Evolutionary conservation across 371 early-diverging fungal genomes (phyloP), one percentile per base, ranked within the genome.

Genomic region (Entomophthora muscae): DNA sequence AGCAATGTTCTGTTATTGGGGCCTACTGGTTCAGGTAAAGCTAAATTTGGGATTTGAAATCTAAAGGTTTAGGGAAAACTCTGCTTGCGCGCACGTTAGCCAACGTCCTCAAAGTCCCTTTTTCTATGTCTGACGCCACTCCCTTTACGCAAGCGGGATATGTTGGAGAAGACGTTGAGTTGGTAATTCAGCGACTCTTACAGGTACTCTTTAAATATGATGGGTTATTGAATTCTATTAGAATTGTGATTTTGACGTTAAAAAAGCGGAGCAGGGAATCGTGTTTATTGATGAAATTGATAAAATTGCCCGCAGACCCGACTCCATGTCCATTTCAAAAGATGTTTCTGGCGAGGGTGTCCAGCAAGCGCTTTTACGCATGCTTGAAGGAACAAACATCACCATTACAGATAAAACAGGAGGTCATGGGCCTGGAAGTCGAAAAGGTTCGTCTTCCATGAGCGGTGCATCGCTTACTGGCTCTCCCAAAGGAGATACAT

Each of bases 271-370:
- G 71, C 79, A 80, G 13, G 94, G 94, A 0, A 91, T 93, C 62
- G 88, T 93, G 21, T 93, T 91, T 73, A 89, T 93, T 65, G 94
- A 93, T 68, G 94, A 93, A 69, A 85, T 93, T 32, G 94, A 93
- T 75, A 91, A 91, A 71, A 85, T 91, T 61, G 82, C 90, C 0
- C 74, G 84, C 62, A 73, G 85, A 66, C 81, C 85, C 0, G 93
- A 91, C 69, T 69, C 85, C 7, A 75, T 78, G 65, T 82, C 87
- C 0, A 75, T 81, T 24, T 80, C 90, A n/a, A 86, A 89, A 66
- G 94, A 93, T 73, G 92, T 93, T 0, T 85, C 89, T 3, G 94
- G 94, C 57, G 93, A 93, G 71, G 94, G 94, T 5, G 94, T 93
- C 3, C 94, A 93, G 68, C 92, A 93, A 69, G 79, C 88, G 0